phyloP scores from a whole-genome alignment of 169 alveolate species.

The Eimeria tenella region DNA sequence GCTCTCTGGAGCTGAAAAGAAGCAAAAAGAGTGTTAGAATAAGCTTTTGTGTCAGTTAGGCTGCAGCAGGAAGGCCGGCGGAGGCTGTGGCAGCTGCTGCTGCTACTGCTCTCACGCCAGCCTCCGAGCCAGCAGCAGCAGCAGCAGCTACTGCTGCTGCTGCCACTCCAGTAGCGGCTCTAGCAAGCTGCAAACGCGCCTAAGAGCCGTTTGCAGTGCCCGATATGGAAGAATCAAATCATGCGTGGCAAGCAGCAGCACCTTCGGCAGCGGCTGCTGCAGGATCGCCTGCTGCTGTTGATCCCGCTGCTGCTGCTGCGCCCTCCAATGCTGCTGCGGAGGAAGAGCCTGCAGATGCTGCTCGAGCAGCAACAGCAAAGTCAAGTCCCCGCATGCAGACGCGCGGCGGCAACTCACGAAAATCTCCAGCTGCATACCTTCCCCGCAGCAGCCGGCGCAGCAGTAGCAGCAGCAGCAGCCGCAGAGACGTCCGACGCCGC shows the following conservation, averaged over 20 bases:
- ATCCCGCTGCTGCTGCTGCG: slow-evolving; percentile 15
- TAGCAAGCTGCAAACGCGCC: too few species aligned
- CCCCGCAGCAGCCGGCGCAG: slow-evolving; percentile 23
- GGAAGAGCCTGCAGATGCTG: background rate
- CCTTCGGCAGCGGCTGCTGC: slow-evolving; percentile 16
- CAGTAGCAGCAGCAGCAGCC: slow-evolving; percentile 11
- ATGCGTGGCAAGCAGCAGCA: background rate
- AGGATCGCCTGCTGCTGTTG: background rate
- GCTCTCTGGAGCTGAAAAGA: too few species aligned
- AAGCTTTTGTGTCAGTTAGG: too few species aligned
- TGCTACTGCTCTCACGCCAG: background rate
- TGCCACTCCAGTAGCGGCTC: background rate
- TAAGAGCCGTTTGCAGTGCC: background rate
- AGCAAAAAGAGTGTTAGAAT: too few species aligned
- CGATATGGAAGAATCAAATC: background rate
- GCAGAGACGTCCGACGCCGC: too few species aligned
- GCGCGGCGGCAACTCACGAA: background rate
- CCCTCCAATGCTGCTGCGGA: too few species aligned
- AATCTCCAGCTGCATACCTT: background rate
- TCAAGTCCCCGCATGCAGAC: slow-evolving; percentile 6
- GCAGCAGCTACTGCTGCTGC: slow-evolving; percentile 6
- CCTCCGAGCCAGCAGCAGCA: background rate
- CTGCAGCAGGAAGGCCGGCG: background rate
- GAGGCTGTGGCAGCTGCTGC: background rate
- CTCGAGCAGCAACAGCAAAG: background rate